Conservation (phyloP, 192 early-diverging fungal genomes). For the Entophlyctis luteolus region DNA sequence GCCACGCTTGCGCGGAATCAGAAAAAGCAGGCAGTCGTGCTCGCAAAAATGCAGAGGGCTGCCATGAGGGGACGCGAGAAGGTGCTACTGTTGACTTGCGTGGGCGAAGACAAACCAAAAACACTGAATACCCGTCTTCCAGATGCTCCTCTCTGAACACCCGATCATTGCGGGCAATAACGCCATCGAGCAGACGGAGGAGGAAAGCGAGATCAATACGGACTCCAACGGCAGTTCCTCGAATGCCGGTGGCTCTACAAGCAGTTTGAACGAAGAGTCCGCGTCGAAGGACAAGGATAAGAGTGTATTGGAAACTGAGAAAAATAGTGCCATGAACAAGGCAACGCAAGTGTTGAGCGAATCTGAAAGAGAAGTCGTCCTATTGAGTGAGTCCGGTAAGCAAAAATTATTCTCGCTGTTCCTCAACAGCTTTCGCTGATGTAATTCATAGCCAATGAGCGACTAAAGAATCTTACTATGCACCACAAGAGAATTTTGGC, state of each 20-base stretch:
- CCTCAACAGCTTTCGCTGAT: background rate
- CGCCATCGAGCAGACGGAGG: background rate
- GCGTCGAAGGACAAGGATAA: background rate
- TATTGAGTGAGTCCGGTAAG: constrained; percentile 1
- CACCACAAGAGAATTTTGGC: constrained; percentile 22
- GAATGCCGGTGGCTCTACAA: background rate
- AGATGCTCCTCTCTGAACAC: constrained; percentile 24
- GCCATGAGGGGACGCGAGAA: constrained; percentile 23
- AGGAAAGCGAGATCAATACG: background rate
- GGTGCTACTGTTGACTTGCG: background rate
- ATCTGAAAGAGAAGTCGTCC: constrained; percentile 9
- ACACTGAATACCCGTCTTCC: background rate
- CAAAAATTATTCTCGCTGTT: background rate
- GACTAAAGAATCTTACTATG: background rate
- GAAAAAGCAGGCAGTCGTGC: background rate
- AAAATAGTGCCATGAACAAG: constrained; percentile 1
- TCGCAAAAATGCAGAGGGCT: constrained; percentile 16
- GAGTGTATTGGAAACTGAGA: background rate
- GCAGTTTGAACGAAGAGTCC: background rate
- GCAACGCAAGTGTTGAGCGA: constrained; percentile 5
- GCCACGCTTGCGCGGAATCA: background rate
- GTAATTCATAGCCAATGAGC: constrained; percentile 16
- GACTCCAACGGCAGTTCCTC: background rate
- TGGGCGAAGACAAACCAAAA: background rate
- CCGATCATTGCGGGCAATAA: constrained; percentile 20